These are phyloP conservation scores for Sequoiadendron giganteum DNA, from an alignment of 75 land plant species.

Conservation along the genomic window DNA sequence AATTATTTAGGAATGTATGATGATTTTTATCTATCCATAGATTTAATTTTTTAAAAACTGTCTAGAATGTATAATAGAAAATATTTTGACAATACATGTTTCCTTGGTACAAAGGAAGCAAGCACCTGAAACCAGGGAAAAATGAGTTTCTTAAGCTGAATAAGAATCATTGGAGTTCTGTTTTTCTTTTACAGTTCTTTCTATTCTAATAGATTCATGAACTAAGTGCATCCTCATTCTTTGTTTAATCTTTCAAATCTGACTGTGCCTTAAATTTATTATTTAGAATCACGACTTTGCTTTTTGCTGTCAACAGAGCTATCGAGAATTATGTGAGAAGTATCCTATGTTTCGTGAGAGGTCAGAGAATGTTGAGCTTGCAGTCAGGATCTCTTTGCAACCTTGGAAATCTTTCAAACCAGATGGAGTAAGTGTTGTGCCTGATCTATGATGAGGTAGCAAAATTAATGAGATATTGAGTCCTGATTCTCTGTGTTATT, in stretches of 20 bases:
- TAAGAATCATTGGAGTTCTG: background rate
- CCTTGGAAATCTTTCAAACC: slow-evolving; percentile 96
- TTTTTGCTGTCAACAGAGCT: slow-evolving; percentile 51
- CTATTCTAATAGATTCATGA: background rate
- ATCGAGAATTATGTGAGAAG: slow-evolving; percentile 81
- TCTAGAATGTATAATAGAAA: background rate
- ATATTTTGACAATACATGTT: background rate
- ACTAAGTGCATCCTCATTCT: background rate
- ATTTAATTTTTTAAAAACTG: background rate
- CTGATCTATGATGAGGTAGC: background rate
- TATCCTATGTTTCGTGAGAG: slow-evolving; percentile 94
- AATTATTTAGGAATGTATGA: too few relatives aligned
- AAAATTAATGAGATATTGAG: background rate
- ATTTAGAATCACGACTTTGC: background rate
- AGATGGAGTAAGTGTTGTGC: slow-evolving; percentile 72
- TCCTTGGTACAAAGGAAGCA: background rate
- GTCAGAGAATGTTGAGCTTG: slow-evolving; percentile 97
- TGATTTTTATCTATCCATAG: background rate
- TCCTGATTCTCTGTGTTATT: background rate
- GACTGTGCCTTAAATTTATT: background rate
- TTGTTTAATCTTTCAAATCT: background rate
- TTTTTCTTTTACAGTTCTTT: background rate
- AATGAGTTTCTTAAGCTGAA: background rate
- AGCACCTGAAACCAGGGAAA: background rate
- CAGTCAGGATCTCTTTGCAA: slow-evolving; percentile 95